Percentiles rank a stretch among this genome's conserved stretches.
These are phyloP conservation scores for Fusarium beomiforme DNA, from an alignment of 2,329 filamentous ascomycete genomes.

Conservation along the genomic window DNA sequence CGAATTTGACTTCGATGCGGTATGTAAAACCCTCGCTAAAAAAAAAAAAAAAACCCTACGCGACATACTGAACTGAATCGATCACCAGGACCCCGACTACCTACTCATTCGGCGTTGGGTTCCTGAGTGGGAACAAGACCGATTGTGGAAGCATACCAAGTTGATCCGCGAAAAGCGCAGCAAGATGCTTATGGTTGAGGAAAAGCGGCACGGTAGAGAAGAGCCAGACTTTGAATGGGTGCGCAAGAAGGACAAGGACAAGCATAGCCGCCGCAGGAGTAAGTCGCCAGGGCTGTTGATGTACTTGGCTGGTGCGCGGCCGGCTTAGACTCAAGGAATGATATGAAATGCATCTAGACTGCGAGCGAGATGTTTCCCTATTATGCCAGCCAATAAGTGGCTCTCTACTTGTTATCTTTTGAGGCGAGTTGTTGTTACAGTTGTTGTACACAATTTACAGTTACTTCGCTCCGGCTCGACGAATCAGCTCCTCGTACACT, in stretches of 20 bases:
- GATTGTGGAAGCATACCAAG: conserved; percentile 77
- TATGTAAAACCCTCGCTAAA: conserved; percentile 52
- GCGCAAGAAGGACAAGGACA: conserved; percentile 66
- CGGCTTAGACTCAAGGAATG: conserved; percentile 44
- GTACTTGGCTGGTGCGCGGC: conserved; percentile 65
- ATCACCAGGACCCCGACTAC: conserved; percentile 69
- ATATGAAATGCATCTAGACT: neutral
- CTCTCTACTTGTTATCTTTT: conserved; percentile 19
- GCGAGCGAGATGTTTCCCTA: conserved; percentile 1
- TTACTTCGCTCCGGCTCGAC: conserved; percentile 56
- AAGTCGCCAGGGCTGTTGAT: conserved; percentile 66
- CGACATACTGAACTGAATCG: conserved; percentile 45
- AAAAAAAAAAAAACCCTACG: no score
- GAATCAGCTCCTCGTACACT: conserved; percentile 91
- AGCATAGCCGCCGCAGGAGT: conserved; percentile 61
- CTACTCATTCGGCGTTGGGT: conserved; percentile 80
- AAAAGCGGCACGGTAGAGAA: conserved; percentile 53
- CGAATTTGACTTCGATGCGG: conserved; percentile 66
- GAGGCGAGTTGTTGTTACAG: conserved; percentile 38
- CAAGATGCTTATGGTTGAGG: conserved; percentile 60
- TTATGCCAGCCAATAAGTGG: conserved; percentile 7
- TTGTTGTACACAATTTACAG: conserved; percentile 30
- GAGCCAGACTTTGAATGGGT: conserved; percentile 65
- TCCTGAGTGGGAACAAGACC: conserved; percentile 74
- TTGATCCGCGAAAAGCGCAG: conserved; percentile 66